Percentiles rank a stretch among this genome's conserved stretches.
Conservation (phyloP, 345 rosid genomes). For the Cardamine chenopodiifolia region DNA sequence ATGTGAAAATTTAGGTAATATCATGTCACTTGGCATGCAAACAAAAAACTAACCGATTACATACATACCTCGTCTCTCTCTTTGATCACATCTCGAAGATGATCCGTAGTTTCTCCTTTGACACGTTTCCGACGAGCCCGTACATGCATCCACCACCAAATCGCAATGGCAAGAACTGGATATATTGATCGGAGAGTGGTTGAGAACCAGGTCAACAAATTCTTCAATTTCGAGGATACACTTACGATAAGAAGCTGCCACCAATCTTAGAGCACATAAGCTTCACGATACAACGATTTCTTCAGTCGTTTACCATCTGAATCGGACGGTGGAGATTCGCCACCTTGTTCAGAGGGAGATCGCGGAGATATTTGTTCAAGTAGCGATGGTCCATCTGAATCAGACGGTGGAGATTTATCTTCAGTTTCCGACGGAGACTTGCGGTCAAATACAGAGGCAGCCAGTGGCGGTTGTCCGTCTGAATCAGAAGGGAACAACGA, state of each 20-base stretch:
- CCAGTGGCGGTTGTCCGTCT: slow-evolving; percentile 10
- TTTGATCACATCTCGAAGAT: slow-evolving; percentile 43
- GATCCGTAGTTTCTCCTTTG: slow-evolving; percentile 27
- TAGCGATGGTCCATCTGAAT: neutral
- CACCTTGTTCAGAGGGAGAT: neutral
- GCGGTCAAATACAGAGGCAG: neutral
- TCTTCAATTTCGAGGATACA: slow-evolving; percentile 43
- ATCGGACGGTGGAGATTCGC: slow-evolving; percentile 24
- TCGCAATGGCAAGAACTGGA: slow-evolving; percentile 38
- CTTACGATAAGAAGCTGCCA: slow-evolving; percentile 39
- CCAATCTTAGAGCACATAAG: slow-evolving; percentile 31
- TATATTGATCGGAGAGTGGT: slow-evolving; percentile 31
- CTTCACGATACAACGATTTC: slow-evolving; percentile 10
- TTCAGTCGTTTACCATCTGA: neutral
- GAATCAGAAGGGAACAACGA: slow-evolving; percentile 34
- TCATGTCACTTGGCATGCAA: neutral
- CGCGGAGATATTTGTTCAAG: slow-evolving; percentile 19
- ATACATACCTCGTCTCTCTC: slow-evolving; percentile 57
- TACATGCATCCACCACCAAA: slow-evolving; percentile 53
- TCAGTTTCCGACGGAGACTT: slow-evolving; percentile 15
- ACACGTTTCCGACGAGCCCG: slow-evolving; percentile 39
- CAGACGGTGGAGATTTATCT: slow-evolving; percentile 5
- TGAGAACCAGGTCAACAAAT: slow-evolving; percentile 29
- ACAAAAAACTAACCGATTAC: neutral
- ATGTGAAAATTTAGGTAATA: neutral